Evolutionary conservation across 1,284 basidiomycete genomes (phyloP), one percentile per base, ranked within the genome.

Genomic region (Austroboletus sp.): DNA sequence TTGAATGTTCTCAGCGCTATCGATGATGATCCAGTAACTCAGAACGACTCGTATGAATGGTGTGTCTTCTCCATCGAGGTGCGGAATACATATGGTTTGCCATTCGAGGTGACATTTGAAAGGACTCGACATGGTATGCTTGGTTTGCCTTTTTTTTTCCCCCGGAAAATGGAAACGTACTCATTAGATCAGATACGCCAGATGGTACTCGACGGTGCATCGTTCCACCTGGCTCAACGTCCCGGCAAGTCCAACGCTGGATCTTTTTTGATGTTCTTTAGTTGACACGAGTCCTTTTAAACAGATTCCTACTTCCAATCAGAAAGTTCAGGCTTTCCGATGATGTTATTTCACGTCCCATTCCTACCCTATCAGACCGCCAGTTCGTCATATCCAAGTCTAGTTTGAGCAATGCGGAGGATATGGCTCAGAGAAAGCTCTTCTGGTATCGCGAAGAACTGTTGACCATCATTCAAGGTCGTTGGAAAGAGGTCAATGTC

Each of bases 391-490:
- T 97, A 0, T 76, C 82, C 16, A 88, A 88, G 58, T 77, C 82
- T 9, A 75, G 73, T 45, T 68, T 87, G 44, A 76, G 80, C 1
- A 62, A 69, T 4, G 67, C 67, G 34, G 83, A 90, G 56, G 75
- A 83, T 50, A 71, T 69, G 31, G 61, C 71, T 8, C 82, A 87
- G 55, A 74, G 82, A 29, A 84, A 89, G 57, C 63, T 93, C 12
- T 98, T 98, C 69, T 98, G 94, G 95, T 94, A 93, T 61, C 76
- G 93, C 25, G 89, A 98, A 62, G 80, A 84, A 52, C 68, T 98
- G 10, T 78, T 96, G 56, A 76, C 77, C 34, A 68, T 70, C 35
- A 63, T 96, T 6, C 70, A 67, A 15, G 85, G 84, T 8, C 72
- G 70, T 11, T 98, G 94, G 94, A 78, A 75, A 57, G 92, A 97